These are phyloP conservation scores for Cyclotella baltica DNA, from an alignment of 108 stramenopile species.

Conservation along the genomic window DNA sequence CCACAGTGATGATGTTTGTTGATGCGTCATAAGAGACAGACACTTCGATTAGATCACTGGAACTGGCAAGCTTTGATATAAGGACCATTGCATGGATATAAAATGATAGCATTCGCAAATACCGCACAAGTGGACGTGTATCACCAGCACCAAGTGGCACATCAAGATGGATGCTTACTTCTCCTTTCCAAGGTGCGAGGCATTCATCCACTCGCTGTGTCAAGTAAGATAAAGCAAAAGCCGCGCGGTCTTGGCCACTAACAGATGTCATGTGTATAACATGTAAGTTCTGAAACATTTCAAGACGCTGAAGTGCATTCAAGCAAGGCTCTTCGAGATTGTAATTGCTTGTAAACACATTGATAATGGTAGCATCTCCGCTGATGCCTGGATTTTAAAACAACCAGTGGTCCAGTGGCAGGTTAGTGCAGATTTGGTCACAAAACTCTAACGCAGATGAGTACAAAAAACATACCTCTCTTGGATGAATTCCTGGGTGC, in stretches of 20 bases:
- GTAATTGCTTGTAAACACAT: conserved; percentile 74
- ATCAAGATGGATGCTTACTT: conserved; percentile 28
- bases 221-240: conserved; percentile 57
- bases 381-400: conserved; percentile 12
- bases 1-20: conserved; percentile 6
- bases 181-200: background rate
- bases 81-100: conserved; percentile 42
- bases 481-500: conserved; percentile 55
- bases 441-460: background rate
- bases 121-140: conserved; percentile 61
- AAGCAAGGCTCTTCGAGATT: conserved; percentile 31
- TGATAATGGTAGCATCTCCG: conserved; percentile 51
- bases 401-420: background rate
- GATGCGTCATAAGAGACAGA: conserved; percentile 19
- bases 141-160: conserved; percentile 57
- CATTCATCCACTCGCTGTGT: conserved; percentile 48
- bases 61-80: background rate
- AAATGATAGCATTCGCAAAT: conserved; percentile 60
- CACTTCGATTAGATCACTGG: conserved; percentile 8
- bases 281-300: conserved; percentile 55
- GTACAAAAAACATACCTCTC: conserved; percentile 60
- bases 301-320: conserved; percentile 47
- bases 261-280: conserved; percentile 48
- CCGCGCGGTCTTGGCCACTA: conserved; percentile 48
- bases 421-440: background rate